A percentile compares a stretch with the other conserved stretches of the same genome.
Evolutionary conservation across 2,329 filamentous ascomycete genomes (phyloP).

Genomic region (Trichophaea hybrida): DNA sequence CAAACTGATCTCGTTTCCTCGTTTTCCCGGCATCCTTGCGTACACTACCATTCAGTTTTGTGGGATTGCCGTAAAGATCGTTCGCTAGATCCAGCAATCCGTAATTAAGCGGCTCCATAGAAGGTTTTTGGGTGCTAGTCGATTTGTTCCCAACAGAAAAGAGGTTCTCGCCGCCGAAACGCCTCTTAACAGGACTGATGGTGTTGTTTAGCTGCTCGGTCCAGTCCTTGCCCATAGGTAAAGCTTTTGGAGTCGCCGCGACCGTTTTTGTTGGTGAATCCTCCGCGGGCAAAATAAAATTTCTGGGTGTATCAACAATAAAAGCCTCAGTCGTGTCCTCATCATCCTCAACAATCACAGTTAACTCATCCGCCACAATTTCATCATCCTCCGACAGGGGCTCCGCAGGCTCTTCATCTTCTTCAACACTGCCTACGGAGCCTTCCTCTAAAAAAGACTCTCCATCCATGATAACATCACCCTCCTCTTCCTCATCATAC

Average conservation of each 20-base stretch:
- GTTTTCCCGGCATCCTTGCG: slow-evolving; percentile 43
- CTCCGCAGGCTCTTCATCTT: slow-evolving; percentile 33
- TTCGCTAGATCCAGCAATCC: slow-evolving; percentile 22
- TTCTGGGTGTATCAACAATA: slow-evolving; percentile 5
- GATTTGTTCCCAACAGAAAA: slow-evolving; percentile 13
- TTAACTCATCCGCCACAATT: slow-evolving; percentile 57
- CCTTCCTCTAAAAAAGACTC: slow-evolving; percentile 88
- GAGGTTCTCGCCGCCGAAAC: slow-evolving; percentile 22
- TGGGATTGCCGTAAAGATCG: slow-evolving; percentile 80
- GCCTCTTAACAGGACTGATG: slow-evolving; percentile 69
- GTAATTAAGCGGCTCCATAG: slow-evolving; percentile 21
- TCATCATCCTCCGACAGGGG: slow-evolving; percentile 50
- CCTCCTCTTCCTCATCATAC: slow-evolving; percentile 41
- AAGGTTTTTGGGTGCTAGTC: slow-evolving; percentile 15
- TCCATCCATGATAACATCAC: slow-evolving; percentile 35
- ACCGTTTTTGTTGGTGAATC: slow-evolving; percentile 33
- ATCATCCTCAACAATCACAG: slow-evolving; percentile 34
- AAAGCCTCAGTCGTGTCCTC: slow-evolving; percentile 13
- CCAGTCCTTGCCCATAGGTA: slow-evolving; percentile 62
- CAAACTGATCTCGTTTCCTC: slow-evolving; percentile 52
- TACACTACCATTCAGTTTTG: slow-evolving; percentile 52
- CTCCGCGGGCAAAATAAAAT: slow-evolving; percentile 23
- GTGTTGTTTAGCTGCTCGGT: slow-evolving; percentile 85
- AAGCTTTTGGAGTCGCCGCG: slow-evolving; percentile 40
- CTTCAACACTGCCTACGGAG: slow-evolving; percentile 64